Evolutionary conservation across 2,329 filamentous ascomycete species (phyloP), one percentile per base, ranked within the genome.

Genomic region (Monilinia laxa): DNA sequence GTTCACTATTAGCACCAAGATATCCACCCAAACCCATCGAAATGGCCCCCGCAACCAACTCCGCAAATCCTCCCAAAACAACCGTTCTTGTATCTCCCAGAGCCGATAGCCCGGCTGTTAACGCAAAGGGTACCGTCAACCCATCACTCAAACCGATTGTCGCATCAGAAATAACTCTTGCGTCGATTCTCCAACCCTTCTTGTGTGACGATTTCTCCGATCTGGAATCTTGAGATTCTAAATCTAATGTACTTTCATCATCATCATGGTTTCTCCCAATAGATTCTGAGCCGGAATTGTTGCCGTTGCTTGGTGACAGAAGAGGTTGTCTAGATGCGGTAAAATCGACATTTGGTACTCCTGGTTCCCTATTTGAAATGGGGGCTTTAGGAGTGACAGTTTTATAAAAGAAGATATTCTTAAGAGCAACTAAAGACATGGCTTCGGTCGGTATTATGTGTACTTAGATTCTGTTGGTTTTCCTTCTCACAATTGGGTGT

Each of bases 81-180:
- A 84, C 82, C 0, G 84, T 79, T 58, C 80, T 82, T 31, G 82
- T 83, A 69, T 82, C 81, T 12, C 82, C 82, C 60, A 84, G 73
- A 1, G 77, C 76, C 10, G 76, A 78, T 2, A 88, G 76, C 5
- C 86, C 86, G 2, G 86, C 86, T 0, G 85, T 87, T 14, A 88
- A 77, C 1, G 86, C 86, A 72, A 88, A 88, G 0, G 86, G 86
- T 0, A 88, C 86, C 0, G 86, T 88, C 70, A 88, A 78, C 6
- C 86, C 86, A 75, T 88, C 86, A 0, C 84, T 84, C 52, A 88
- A 79, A 25, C 86, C 86, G 72, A 88, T 85, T 38, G 86, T 87
- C 31, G 83, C 80, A 75, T 87, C 84, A 12, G 79, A 78, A 23
- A 83, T 76, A 35, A 81, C 70, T 51, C 77, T 63, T 0, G 74